phyloP scores from a whole-genome alignment of 139 green algal genomes.

The Chlorella vulgaris region DNA sequence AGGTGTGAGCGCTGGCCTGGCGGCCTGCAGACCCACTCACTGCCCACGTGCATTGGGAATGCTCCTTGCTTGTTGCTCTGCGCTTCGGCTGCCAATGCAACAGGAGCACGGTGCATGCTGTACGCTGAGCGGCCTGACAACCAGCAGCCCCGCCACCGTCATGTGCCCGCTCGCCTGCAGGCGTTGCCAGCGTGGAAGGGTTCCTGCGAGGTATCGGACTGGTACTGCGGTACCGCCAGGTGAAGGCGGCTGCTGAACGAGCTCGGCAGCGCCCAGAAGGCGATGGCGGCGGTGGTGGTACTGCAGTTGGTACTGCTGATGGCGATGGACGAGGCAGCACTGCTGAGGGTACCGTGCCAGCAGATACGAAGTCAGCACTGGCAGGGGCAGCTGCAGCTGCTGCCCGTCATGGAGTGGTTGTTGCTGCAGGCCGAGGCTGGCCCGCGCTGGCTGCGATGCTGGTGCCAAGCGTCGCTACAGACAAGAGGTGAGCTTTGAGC shows the following conservation, averaged over 20 bases:
- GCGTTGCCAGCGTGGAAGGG: neutral
- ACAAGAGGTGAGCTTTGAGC: conserved; percentile 12
- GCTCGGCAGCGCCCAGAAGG: no score
- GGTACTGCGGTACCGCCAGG: conserved; percentile 3
- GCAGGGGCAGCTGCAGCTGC: neutral
- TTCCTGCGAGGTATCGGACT: conserved; percentile 20
- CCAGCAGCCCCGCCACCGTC: neutral
- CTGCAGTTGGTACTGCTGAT: no score
- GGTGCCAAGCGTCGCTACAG: neutral
- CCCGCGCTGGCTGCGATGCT: conserved; percentile 6
- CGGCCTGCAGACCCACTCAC: neutral
- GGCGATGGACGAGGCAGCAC: no score
- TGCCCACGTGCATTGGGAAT: neutral
- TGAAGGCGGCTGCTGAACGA: no score
- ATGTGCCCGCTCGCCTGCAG: neutral
- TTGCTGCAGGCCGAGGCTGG: neutral
- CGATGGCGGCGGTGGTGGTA: no score
- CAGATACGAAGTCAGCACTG: neutral
- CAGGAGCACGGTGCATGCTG: neutral
- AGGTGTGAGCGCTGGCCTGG: neutral
- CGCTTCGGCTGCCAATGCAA: no score
- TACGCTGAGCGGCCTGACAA: neutral
- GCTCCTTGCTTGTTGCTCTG: no score
- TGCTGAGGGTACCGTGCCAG: neutral
- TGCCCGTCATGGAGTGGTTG: neutral